phyloP scores from a whole-genome alignment of 176 grass and related monocot species.

The Carex kokanica region DNA sequence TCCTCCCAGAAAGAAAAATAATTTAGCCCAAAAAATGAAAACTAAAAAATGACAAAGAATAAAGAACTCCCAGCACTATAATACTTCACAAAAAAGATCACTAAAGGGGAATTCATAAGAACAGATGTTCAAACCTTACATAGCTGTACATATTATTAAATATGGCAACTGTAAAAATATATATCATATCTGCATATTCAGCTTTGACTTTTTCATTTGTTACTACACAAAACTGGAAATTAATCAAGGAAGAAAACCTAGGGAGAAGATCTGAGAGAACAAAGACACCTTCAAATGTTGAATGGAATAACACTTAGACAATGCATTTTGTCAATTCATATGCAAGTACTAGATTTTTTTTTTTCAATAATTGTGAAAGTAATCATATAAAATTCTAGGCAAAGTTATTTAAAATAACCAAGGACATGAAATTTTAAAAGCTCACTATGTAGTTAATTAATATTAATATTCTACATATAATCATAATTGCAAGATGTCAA shows the following conservation, averaged over 20 bases:
- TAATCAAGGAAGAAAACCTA: background rate
- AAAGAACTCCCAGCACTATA: background rate
- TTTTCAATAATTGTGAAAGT: background rate
- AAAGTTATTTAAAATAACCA: background rate
- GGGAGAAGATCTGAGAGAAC: background rate
- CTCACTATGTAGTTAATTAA: background rate
- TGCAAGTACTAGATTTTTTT: background rate
- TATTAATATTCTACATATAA: background rate
- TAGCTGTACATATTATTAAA: background rate
- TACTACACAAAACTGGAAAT: background rate
- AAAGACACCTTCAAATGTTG: background rate
- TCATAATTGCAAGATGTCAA: background rate
- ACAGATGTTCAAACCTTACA: constrained; percentile 1
- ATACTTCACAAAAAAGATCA: background rate
- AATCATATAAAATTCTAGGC: background rate
- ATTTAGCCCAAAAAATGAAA: background rate
- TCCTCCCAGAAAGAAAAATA: background rate
- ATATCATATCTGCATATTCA: background rate
- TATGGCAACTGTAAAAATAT: background rate
- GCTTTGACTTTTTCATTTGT: background rate
- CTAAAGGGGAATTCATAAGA: background rate
- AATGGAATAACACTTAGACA: background rate
- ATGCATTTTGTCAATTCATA: background rate
- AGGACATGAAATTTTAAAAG: background rate
- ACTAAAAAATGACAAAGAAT: background rate